Evolutionary conservation across 805 yeast species (phyloP).

Genomic region (Metschnikowia drakensbergensis): DNA sequence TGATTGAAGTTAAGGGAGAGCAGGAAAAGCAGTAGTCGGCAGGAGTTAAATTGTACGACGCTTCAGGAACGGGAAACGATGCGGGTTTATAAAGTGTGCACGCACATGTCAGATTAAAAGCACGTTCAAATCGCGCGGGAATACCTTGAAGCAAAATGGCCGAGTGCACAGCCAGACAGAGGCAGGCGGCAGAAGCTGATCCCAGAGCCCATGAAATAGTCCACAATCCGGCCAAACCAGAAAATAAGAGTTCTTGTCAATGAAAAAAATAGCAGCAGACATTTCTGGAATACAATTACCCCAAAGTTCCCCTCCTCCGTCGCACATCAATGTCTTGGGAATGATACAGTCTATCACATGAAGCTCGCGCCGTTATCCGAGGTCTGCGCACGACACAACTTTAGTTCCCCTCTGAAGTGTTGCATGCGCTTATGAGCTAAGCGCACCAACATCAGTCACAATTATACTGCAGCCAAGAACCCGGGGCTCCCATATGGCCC

Average conservation of each 20-base stretch:
- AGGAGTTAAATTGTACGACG: neutral
- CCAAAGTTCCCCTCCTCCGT: neutral
- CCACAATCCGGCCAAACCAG: neutral
- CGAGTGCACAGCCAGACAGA: neutral
- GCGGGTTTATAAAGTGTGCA: conserved; percentile 2
- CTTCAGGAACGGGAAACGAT: conserved; percentile 1
- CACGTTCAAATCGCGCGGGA: conserved; percentile 3
- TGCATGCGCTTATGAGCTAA: neutral
- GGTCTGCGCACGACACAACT: conserved; percentile 1
- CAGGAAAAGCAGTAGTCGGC: neutral
- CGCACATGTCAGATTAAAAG: conserved; percentile 3
- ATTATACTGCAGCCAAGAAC: conserved; percentile 16
- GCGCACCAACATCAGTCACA: neutral
- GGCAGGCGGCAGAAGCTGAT: neutral
- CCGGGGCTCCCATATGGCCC: conserved; percentile 12
- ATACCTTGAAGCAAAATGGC: neutral
- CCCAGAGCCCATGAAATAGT: too few relatives aligned
- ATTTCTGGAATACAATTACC: neutral
- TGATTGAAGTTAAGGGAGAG: neutral
- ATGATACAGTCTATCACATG: neutral
- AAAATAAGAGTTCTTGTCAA: neutral
- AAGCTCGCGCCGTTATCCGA: conserved; percentile 2
- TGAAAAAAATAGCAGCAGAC: neutral
- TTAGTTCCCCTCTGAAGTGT: neutral
- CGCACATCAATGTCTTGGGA: neutral